Evolutionary conservation across 495 filamentous ascomycete genomes (phyloP).

Genomic region (Xeromyces bisporus): DNA sequence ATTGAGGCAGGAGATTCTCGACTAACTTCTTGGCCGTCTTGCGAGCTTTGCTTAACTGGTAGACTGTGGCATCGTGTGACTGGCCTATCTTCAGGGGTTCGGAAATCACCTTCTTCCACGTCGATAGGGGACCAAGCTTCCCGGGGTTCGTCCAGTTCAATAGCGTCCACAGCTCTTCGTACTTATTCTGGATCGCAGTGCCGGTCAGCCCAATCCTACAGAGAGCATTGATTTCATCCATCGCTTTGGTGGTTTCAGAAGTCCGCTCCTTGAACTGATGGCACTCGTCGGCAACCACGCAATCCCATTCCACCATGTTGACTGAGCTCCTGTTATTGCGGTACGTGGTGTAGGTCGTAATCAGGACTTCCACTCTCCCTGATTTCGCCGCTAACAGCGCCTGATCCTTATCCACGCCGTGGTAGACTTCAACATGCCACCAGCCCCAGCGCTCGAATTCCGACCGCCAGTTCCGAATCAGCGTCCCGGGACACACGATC

Average conservation of each 20-base stretch:
- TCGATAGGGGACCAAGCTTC: slow-evolving; percentile 54
- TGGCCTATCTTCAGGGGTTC: slow-evolving; percentile 74
- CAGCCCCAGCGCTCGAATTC: slow-evolving; percentile 86
- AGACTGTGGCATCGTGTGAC: slow-evolving; percentile 75
- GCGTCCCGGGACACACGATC: slow-evolving; percentile 72
- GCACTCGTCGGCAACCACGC: slow-evolving; percentile 93
- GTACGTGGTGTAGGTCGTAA: slow-evolving; percentile 89
- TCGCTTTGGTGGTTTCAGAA: slow-evolving; percentile 64
- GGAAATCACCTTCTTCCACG: slow-evolving; percentile 65
- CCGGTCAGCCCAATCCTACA: slow-evolving; percentile 90
- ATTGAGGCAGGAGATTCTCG: slow-evolving; percentile 72
- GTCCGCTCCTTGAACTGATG: slow-evolving; percentile 72
- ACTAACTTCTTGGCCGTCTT: slow-evolving; percentile 75
- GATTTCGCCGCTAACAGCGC: slow-evolving; percentile 57
- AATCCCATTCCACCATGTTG: slow-evolving; percentile 86
- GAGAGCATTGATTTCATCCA: slow-evolving; percentile 84
- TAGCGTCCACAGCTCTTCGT: slow-evolving; percentile 92
- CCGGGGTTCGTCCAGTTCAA: slow-evolving; percentile 96
- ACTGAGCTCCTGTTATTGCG: slow-evolving; percentile 53
- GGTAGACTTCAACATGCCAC: slow-evolving; percentile 79
- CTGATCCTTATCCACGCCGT: slow-evolving; percentile 55
- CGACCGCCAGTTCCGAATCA: slow-evolving; percentile 81
- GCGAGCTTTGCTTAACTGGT: slow-evolving; percentile 65
- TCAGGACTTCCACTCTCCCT: slow-evolving; percentile 70
- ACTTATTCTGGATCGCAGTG: slow-evolving; percentile 95